A percentile compares a stretch with the other conserved stretches of the same genome.
These are phyloP conservation scores for Penicillium roqueforti DNA, from an alignment of 495 filamentous ascomycete genomes.

Conservation along the genomic window DNA sequence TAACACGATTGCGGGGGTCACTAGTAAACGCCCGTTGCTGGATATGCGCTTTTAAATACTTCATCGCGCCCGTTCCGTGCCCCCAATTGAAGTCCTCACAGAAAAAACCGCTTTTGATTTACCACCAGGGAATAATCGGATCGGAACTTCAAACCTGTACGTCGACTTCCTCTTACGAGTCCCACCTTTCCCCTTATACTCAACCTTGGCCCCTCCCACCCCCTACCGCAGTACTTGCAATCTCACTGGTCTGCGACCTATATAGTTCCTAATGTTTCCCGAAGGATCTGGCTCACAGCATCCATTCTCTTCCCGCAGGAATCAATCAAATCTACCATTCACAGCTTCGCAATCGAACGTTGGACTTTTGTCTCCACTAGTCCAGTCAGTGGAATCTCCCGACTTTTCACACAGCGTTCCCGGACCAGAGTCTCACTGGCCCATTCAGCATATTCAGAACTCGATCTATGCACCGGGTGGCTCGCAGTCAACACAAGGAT, in stretches of 20 bases:
- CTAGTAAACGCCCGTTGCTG: slow-evolving; percentile 1
- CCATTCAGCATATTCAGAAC: slow-evolving; percentile 14
- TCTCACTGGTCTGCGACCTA: slow-evolving; percentile 17
- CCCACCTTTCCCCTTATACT: slow-evolving; percentile 10
- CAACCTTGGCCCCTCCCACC: slow-evolving; percentile 12
- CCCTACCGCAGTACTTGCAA: slow-evolving; percentile 12
- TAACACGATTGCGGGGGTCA: slow-evolving; percentile 5
- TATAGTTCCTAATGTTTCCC: slow-evolving; percentile 22
- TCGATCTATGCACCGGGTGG: slow-evolving; percentile 3
- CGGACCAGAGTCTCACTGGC: slow-evolving; percentile 10
- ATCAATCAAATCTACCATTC: slow-evolving; percentile 12
- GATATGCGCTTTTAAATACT: slow-evolving; percentile 7
- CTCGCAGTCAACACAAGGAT: slow-evolving; percentile 7
- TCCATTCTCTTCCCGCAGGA: slow-evolving; percentile 16
- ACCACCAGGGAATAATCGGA: background rate
- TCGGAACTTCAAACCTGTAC: slow-evolving; percentile 13
- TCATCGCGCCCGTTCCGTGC: slow-evolving; percentile 18
- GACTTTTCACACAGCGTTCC: slow-evolving; percentile 13
- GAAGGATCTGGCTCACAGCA: slow-evolving; percentile 23
- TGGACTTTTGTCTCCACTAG: slow-evolving; percentile 7
- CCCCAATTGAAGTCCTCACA: slow-evolving; percentile 9
- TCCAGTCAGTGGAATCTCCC: slow-evolving; percentile 19
- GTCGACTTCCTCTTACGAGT: slow-evolving; percentile 10
- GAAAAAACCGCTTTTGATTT: slow-evolving; percentile 12
- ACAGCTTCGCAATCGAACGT: slow-evolving; percentile 6